These are phyloP conservation scores for Jacaranda mimosifolia DNA, from an alignment of 257 asterid genomes.

Conservation along the genomic window DNA sequence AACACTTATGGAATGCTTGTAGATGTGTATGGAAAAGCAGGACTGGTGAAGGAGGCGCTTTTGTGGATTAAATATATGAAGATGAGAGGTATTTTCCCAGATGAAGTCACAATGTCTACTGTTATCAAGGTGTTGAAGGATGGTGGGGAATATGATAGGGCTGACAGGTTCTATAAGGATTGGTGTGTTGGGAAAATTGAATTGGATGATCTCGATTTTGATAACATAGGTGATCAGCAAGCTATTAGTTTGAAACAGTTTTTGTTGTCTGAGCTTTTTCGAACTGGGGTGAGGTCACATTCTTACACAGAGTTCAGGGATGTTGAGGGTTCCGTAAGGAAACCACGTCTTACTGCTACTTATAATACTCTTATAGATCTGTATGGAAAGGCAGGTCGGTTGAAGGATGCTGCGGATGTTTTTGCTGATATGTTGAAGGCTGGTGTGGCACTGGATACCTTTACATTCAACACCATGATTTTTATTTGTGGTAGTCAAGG, in stretches of 20 bases:
- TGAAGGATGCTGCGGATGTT: conserved; percentile 81
- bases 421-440: conserved; percentile 82
- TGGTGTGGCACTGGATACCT: conserved; percentile 75
- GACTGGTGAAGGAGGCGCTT: conserved; percentile 87
- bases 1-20: conserved; percentile 93
- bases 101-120: conserved; percentile 94
- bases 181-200: conserved; percentile 83
- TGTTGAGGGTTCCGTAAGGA: conserved; percentile 50
- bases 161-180: conserved; percentile 72
- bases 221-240: conserved; percentile 58
- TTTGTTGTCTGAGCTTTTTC: conserved; percentile 81
- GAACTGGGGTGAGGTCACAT: conserved; percentile 70
- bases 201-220: conserved; percentile 75
- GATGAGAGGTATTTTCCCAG: conserved; percentile 80
- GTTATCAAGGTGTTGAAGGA: conserved; percentile 88
- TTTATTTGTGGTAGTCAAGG: conserved; percentile 83
- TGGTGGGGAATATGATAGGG: conserved; percentile 74
- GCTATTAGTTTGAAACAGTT: conserved; percentile 80
- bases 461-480: conserved; percentile 94
- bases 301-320: conserved; percentile 38
- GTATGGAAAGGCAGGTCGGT: conserved; percentile 88
- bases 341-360: conserved; percentile 74
- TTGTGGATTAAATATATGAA: conserved; percentile 94
- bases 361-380: conserved; percentile 90
- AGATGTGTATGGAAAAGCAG: conserved; percentile 93